Percentiles rank a stretch among this genome's conserved stretches.
Evolutionary conservation across 129 eudicot genomes (phyloP).

Genomic region (Artemisia annua): DNA sequence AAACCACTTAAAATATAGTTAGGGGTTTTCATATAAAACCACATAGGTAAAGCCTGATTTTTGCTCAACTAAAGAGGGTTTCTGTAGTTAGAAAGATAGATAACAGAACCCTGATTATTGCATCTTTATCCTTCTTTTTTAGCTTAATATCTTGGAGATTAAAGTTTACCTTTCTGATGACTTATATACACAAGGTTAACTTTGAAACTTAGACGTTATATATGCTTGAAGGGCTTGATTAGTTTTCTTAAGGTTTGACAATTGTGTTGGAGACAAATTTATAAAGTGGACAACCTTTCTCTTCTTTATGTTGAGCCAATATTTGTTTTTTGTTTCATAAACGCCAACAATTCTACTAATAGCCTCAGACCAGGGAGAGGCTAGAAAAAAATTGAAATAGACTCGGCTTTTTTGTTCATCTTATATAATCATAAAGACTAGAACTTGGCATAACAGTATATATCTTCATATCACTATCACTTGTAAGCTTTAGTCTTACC

Average conservation of each 20-base stretch:
- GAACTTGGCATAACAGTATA: not conserved
- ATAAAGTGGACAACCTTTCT: slow-evolving; percentile 4
- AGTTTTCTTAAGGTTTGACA: not conserved
- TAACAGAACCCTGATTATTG: slow-evolving; percentile 14
- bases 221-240: slow-evolving; percentile 24
- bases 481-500: too few relatives aligned
- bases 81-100: not conserved
- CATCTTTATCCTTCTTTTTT: slow-evolving; percentile 2
- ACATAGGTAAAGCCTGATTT: not conserved
- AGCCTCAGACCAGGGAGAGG: too few relatives aligned
- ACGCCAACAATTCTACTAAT: too few relatives aligned
- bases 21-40: slow-evolving; percentile 1
- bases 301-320: not conserved
- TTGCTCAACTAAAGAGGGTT: slow-evolving; percentile 11
- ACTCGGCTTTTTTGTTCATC: slow-evolving; percentile 10
- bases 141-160: slow-evolving; percentile 6
- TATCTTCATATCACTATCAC: not conserved
- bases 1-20: not conserved
- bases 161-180: not conserved
- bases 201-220: slow-evolving; percentile 7
- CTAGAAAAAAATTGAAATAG: not conserved
- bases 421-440: not conserved
- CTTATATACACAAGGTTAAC: slow-evolving; percentile 18
- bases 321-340: too few relatives aligned
- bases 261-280: slow-evolving; percentile 8